A percentile compares a stretch with the other conserved stretches of the same genome.
These are phyloP conservation scores for Tolypocladium cylindrosporum DNA, from an alignment of 2,329 filamentous ascomycete genomes.

Conservation along the genomic window DNA sequence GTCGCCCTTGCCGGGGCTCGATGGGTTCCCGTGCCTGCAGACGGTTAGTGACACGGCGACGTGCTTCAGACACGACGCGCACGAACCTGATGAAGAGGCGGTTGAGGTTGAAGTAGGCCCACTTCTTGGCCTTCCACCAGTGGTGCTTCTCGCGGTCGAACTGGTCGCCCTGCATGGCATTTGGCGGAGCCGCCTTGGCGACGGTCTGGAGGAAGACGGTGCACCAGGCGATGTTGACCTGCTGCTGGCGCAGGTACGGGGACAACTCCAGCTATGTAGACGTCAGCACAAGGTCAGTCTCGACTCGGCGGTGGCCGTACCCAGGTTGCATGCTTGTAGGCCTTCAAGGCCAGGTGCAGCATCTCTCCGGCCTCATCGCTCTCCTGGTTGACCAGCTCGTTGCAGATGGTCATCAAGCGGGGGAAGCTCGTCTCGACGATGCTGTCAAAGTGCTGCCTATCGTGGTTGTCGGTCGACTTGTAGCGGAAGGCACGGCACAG, in stretches of 20 bases:
- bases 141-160: slow-evolving; percentile 87
- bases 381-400: slow-evolving; percentile 79
- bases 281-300: not conserved
- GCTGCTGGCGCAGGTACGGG: slow-evolving; percentile 63
- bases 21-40: slow-evolving; percentile 77
- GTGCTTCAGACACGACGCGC: not conserved
- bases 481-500: slow-evolving; percentile 95
- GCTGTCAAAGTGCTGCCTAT: slow-evolving; percentile 79
- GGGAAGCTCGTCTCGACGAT: slow-evolving; percentile 90
- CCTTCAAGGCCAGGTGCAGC: slow-evolving; percentile 88
- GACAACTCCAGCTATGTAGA: slow-evolving; percentile 77
- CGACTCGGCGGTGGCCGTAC: slow-evolving; percentile 29
- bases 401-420: slow-evolving; percentile 75
- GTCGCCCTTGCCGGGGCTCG: slow-evolving; percentile 61
- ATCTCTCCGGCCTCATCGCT: slow-evolving; percentile 94
- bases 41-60: not conserved
- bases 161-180: slow-evolving; percentile 71
- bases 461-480: slow-evolving; percentile 69
- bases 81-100: slow-evolving; percentile 79
- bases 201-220: slow-evolving; percentile 88
- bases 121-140: slow-evolving; percentile 99
- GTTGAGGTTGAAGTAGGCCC: slow-evolving; percentile 97
- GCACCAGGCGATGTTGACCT: slow-evolving; percentile 89
- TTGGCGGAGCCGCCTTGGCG: slow-evolving; percentile 70
- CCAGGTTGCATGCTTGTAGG: slow-evolving; percentile 97